These are phyloP conservation scores for Solanum hybrid DNA, from an alignment of 305 asterid genomes.

Conservation along the genomic window DNA sequence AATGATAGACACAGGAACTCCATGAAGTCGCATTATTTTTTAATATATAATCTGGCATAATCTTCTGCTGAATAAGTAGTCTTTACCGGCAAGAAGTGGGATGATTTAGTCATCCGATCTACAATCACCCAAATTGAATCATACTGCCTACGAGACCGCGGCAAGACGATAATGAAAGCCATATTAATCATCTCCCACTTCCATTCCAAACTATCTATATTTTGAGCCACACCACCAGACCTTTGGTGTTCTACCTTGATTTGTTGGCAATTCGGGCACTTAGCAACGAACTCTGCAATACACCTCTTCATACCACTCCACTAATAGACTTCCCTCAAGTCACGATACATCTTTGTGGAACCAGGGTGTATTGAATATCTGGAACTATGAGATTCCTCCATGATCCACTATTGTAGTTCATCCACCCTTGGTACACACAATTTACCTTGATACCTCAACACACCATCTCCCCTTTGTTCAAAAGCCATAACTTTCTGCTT, in stretches of 20 bases:
- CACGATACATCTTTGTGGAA: not conserved
- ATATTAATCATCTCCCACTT: not conserved
- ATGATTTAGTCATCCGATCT: not conserved
- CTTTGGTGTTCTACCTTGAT: not conserved
- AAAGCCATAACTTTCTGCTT: not conserved
- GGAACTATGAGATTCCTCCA: not conserved
- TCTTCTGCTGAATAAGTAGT: too few relatives aligned
- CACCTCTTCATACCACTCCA: not conserved
- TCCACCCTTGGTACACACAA: not conserved
- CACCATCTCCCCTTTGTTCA: not conserved
- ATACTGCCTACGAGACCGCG: not conserved
- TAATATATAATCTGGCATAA: not conserved
- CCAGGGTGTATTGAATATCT: too few relatives aligned
- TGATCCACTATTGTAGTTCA: not conserved
- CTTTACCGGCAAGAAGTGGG: not conserved
- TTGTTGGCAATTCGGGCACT: not conserved
- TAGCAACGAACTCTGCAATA: not conserved
- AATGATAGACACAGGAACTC: not conserved
- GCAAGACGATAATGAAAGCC: not conserved
- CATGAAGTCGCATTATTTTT: too few relatives aligned
- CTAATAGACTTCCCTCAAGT: not conserved
- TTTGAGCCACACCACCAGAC: not conserved
- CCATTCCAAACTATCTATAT: not conserved
- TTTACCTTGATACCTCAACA: not conserved
- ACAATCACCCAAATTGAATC: too few relatives aligned